phyloP scores from a whole-genome alignment of 2,329 filamentous ascomycete species.

The Acarospora socialis region DNA sequence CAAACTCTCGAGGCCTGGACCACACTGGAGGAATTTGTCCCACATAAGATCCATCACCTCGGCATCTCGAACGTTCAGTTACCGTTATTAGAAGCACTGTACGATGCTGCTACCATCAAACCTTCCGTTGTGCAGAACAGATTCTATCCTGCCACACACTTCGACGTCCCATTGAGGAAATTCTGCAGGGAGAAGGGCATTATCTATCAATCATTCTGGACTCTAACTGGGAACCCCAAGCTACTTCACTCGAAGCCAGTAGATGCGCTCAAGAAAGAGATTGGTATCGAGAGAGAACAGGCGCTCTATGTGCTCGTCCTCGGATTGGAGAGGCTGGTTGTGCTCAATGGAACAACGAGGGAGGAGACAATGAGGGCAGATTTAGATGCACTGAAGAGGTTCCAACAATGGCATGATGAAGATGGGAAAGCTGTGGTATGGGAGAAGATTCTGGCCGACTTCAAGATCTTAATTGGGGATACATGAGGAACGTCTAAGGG shows the following conservation, averaged over 20 bases:
- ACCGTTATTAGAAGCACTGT: constrained; percentile 39
- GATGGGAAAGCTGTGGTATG: constrained; percentile 35
- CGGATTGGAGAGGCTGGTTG: constrained; percentile 33
- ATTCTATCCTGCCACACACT: constrained; percentile 46
- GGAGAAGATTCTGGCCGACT: constrained; percentile 32
- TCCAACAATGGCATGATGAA: constrained; percentile 32
- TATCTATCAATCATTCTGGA: constrained; percentile 48
- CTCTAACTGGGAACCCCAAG: constrained; percentile 42
- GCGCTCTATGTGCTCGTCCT: constrained; percentile 45
- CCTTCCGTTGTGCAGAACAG: constrained; percentile 62
- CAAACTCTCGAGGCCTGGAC: constrained; percentile 52
- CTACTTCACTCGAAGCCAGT: constrained; percentile 37
- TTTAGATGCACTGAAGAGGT: constrained; percentile 28
- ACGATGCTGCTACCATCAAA: constrained; percentile 32
- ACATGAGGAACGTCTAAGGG: no score
- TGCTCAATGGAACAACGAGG: constrained; percentile 45
- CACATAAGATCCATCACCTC: constrained; percentile 47
- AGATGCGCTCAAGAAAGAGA: constrained; percentile 30
- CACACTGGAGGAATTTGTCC: constrained; percentile 52
- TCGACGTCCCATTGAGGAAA: constrained; percentile 45
- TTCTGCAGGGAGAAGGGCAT: constrained; percentile 40
- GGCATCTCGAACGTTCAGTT: constrained; percentile 66
- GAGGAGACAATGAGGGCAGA: constrained; percentile 38
- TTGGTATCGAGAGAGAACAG: constrained; percentile 29
- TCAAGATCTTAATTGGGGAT: constrained; percentile 32